Base-by-base conservation (phyloP, 345 rosid genomes). In the Noccaea caerulescens region DNA sequence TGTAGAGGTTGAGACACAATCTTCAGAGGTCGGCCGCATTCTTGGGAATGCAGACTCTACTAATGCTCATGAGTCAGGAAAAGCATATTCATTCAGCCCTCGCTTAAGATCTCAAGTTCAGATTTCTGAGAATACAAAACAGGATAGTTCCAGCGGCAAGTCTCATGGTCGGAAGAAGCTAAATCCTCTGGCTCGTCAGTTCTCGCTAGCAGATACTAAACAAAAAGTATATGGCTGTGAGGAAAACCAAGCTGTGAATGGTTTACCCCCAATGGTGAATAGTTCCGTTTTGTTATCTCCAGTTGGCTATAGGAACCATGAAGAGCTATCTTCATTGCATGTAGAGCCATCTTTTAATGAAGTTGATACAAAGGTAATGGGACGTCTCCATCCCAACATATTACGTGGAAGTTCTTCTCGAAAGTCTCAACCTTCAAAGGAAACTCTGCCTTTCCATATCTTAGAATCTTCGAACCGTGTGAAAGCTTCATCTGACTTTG, bases 51-150 rank as follows among this genome's bases (percentile, higher is more conserved):
- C 25, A 41, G 43, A 68, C 60, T 65, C 41, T 30, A n/a, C 13
- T 56, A 38, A 68, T 68, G 58, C 49, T 53, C 59, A 6, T 30
- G 55, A 69, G 25, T 63, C 60, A 16, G 80, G 56, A 18, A 41
- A 43, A 36, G 61, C 14, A 8, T 52, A 49, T 70, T 58, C 83
- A 39, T 68, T 72, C 55, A 74, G 52, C 25, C 45, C 30, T 56
- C 68, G 68, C 74, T 46, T 52, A 72, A 77, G 62, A 45, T 60
- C 70, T 72, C 58, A 53, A 64, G 71, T 81, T 46, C 25, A 64
- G 72, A 42, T 71, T 33, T 55, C 71, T 57, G 72, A 72, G 71
- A 60, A 53, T 63, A 66, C 62, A 58, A 76, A 55, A 72, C 66
- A 55, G 54, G 39, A 47, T 37, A 14, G 42, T 12, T 39, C 20